Evolutionary conservation across 1,284 basidiomycete species (phyloP), one percentile per base, ranked within the genome.

Genomic region (Ustilago nuda): DNA sequence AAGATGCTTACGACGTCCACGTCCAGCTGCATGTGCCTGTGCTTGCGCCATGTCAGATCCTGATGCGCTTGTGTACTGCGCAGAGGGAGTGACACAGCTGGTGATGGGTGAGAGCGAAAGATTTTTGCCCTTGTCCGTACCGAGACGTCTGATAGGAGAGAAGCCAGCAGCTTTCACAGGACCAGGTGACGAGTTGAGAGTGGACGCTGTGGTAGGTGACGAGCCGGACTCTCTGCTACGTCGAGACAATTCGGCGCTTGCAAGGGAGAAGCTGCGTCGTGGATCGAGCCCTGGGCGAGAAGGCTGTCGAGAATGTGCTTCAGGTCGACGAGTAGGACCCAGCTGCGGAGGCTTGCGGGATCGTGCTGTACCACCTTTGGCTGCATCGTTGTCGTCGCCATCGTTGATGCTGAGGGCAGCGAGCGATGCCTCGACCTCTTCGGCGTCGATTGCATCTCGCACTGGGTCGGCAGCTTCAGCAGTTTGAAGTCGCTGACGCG

Each of bases 71-170:
- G 62, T 76, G 51, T 76, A 72, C 4, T 50, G 54, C n/a, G 61
- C 58, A n/a, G 68, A 63, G 1, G 66, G 66, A 19, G 72, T 72
- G 8, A 80, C 72, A 7, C 81, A 67, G 30, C 64, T 70, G 8
- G 81, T 77, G 62, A 82, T 71, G 43, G 81, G 81, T 23, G 78
- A 77, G 32, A 82, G 71, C 35, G 80, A 82, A 30, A 78, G 56
- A 33, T 71, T 82, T 43, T 81, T 72, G 53, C 61, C 27, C 46
- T 76, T 67, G 46, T 75, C 64, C n/a, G 70, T 67, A 51, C 73
- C 66, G 6, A 73, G 61, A 11, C 66, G 66, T 46, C 73, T 72
- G 45, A 71, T 56, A 4, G 73, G 73, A 19, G 77, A 79, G 37
- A 70, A 68, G 5, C 56, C 51, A 11, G 64, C 51, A 11, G 64